Base-by-base conservation (phyloP, 306 rosid genomes). In the Vicia villosa region DNA sequence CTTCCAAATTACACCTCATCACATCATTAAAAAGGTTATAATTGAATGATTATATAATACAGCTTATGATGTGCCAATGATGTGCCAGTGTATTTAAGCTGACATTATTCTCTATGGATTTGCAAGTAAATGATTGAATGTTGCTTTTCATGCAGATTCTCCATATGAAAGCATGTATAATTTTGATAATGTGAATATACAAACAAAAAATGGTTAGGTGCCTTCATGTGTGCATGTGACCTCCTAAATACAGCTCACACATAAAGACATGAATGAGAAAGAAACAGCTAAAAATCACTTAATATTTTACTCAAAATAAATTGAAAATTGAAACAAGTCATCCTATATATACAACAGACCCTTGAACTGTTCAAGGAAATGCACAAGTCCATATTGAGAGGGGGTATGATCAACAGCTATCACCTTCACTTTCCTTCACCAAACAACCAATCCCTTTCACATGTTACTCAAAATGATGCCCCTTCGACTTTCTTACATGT, bases 271-370 rank as follows among this genome's bases (percentile, higher is more conserved):
- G 13, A 63, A 70, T 79, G 73, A 72, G 80, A 78, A 82, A 8
- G 52, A 71, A 82, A 83, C 68, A 70, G 69, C 81, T 84, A 88
- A 66, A 77, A 57, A 84, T 72, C 79, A 77, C 81, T 73, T 72
- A 78, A 70, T 65, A 77, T 81, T 78, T 76, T 77, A 69, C 83
- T 78, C 68, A 34, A 5, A 36, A 82, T 72, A 83, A 81, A 82
- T 74, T 80, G 79, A 42, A 77, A 72, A 66, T 82, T 60, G 78
- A 79, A 84, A 64, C 82, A 86, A 61, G 86, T 78, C 55, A 83
- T 79, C 84, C 86, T 79, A 86, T 86, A 81, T 88, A 40, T 83
- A 86, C 87, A 85, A 79, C 79, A 73, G 70, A 45, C 81, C 84
- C 71, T 85, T 67, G 65, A 76, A 76, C 87, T 42, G 81, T 52